Evolutionary conservation across 148 eudicot species (phyloP), one percentile per base, ranked within the genome.

Genomic region (Persicaria maculosa): DNA sequence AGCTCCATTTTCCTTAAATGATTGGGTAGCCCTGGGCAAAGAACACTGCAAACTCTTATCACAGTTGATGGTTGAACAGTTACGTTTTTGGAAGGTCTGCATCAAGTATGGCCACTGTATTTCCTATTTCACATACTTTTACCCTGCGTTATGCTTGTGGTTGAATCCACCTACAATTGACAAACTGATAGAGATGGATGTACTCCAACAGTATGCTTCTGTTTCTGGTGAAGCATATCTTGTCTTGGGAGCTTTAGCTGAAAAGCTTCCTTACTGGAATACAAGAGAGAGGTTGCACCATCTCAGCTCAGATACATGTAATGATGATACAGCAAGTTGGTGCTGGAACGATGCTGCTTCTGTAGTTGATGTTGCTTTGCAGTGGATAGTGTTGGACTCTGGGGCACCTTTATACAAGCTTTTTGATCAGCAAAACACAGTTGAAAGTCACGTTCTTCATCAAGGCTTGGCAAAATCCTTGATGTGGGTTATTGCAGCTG

Each of bases 21-120:
- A 85, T 53, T 94, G 98, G 97, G 53, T 86, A 75, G 86, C 81
- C 65, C 81, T 75, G 71, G 91, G 93, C 75, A 83, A 68, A 57
- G 90, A 88, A 69, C 79, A 82, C 44, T 84, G 88, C 74, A 92
- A 83, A 81, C 87, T 86, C 50, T 80, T 86, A 43, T 90, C 97
- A 22, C 85, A 86, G 22, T 79, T 94, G 81, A 80, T 89, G 82
- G 85, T 87, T 61, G 91, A 94, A 79, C 97, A 89, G 72, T 82
- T 95, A 58, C 91, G 97, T 50, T 82, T 92, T 71, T 95, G 91
- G 96, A 95, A 89, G 86, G 96, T 92, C 79, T 92, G 94, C 81
- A 77, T 90, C 81, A 79, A 78, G 72, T 86, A 86, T 64, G 98
- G 93, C 44, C 77, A 81, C 74, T 81, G 91, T 76, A 74, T 92